Percentiles rank a stretch among this genome's conserved stretches.
These are phyloP conservation scores for Alisma plantagoaquatica DNA, from an alignment of 106 monocot genomes.

Conservation along the genomic window DNA sequence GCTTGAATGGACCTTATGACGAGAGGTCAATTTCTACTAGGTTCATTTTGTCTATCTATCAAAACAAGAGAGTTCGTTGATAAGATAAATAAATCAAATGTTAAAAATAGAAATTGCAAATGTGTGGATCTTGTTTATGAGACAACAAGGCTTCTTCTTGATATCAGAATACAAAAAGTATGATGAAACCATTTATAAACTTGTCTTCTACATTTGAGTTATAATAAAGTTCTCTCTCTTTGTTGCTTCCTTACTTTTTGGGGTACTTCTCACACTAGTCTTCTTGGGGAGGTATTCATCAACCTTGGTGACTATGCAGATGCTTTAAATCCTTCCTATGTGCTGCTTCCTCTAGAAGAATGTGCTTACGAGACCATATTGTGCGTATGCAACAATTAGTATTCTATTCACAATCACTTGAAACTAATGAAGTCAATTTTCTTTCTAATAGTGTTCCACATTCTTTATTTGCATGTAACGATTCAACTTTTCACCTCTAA, in stretches of 20 bases:
- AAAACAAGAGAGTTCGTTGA: constrained; percentile 70
- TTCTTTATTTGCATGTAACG: constrained; percentile 51
- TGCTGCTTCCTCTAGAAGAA: constrained; percentile 57
- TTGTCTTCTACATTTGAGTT: no score
- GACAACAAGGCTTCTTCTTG: constrained; percentile 84
- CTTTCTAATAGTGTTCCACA: no score
- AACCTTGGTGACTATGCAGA: constrained; percentile 88
- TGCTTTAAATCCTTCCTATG: constrained; percentile 71
- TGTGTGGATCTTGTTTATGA: constrained; percentile 99
- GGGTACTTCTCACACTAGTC: constrained; percentile 74
- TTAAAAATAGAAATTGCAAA: constrained; percentile 88
- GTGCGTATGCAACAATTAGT: constrained; percentile 85
- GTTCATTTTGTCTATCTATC: constrained; percentile 68
- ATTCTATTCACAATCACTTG: neutral
- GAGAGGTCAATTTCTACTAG: no score
- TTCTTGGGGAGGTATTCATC: constrained; percentile 77
- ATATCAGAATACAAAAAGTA: constrained; percentile 61
- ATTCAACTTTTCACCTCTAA: constrained; percentile 90
- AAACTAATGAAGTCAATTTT: no score
- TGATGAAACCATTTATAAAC: constrained; percentile 89
- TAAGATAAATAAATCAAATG: constrained; percentile 86
- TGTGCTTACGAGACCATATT: constrained; percentile 79
- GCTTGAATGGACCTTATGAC: no score
- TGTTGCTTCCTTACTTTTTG: constrained; percentile 11
- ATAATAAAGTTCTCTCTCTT: no score